A percentile compares a stretch with the other conserved stretches of the same genome.
These are phyloP conservation scores for Colletotrichum godetiae DNA, from an alignment of 2,329 filamentous ascomycete species.

Conservation along the genomic window DNA sequence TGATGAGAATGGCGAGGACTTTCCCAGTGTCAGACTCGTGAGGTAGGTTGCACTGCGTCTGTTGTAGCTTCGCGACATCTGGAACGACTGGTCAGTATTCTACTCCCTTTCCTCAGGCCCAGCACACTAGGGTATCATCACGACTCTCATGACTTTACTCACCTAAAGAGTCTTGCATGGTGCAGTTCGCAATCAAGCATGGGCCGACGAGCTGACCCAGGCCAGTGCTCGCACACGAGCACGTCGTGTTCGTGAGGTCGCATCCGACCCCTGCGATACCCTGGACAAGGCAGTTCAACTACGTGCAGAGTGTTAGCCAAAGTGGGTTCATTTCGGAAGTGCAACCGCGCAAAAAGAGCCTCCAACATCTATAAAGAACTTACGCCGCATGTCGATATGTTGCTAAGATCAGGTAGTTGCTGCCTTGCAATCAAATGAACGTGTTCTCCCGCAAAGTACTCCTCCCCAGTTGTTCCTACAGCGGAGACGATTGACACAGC, in stretches of 20 bases:
- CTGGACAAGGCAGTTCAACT: conserved; percentile 28
- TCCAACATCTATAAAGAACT: background rate
- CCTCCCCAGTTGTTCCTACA: background rate
- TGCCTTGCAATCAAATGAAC: conserved; percentile 12
- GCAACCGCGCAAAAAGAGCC: background rate
- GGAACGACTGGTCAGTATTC: background rate
- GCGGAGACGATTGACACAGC: background rate
- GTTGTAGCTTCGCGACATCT: conserved; percentile 34
- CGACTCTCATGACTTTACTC: background rate
- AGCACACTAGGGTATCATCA: background rate
- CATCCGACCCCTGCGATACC: conserved; percentile 24
- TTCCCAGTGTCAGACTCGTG: conserved; percentile 26
- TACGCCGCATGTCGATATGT: conserved; percentile 26
- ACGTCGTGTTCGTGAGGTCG: conserved; percentile 33
- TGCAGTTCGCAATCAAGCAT: conserved; percentile 33
- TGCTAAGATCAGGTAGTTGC: conserved; percentile 27
- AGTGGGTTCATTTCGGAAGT: background rate
- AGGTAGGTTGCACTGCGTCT: conserved; percentile 24
- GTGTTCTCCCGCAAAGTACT: background rate
- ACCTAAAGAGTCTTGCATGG: conserved; percentile 36
- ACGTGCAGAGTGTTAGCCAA: background rate
- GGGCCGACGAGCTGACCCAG: conserved; percentile 17
- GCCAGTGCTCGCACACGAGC: conserved; percentile 25
- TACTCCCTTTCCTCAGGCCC: background rate
- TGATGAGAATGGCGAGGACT: conserved; percentile 16